phyloP scores from a whole-genome alignment of 2,329 filamentous ascomycete species.

The Talaromyces marneffei region DNA sequence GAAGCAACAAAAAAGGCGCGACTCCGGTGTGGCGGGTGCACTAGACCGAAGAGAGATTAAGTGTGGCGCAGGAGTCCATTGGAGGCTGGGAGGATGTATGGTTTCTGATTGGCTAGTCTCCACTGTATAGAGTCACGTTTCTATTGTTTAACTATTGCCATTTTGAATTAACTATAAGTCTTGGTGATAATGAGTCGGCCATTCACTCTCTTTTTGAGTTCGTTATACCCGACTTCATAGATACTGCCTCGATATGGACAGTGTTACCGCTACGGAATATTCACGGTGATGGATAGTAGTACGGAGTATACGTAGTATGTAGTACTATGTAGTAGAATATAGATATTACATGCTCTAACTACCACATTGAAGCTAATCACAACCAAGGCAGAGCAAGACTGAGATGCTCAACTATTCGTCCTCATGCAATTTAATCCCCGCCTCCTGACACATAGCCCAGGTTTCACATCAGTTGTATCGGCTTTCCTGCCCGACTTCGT shows the following conservation, averaged over 20 bases:
- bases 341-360: too few relatives aligned
- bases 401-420: background rate
- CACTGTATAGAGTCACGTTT: background rate
- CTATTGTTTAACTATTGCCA: too few relatives aligned
- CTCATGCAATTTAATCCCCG: background rate
- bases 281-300: background rate
- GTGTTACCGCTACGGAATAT: background rate
- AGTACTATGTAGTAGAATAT: too few relatives aligned
- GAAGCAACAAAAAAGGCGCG: constrained; percentile 8
- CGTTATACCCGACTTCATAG: too few relatives aligned
- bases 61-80: background rate
- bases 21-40: constrained; percentile 7
- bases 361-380: too few relatives aligned
- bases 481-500: background rate
- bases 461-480: background rate
- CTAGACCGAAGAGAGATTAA: background rate
- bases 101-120: background rate
- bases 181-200: too few relatives aligned
- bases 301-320: too few relatives aligned
- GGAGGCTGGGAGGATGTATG: background rate
- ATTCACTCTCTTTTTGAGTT: background rate
- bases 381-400: background rate
- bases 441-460: background rate
- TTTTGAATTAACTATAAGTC: background rate
- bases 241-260: background rate